Percentiles rank a stretch among this genome's conserved stretches.
These are phyloP conservation scores for Lophium mytilinum DNA, from an alignment of 495 filamentous ascomycete species.

Conservation along the genomic window DNA sequence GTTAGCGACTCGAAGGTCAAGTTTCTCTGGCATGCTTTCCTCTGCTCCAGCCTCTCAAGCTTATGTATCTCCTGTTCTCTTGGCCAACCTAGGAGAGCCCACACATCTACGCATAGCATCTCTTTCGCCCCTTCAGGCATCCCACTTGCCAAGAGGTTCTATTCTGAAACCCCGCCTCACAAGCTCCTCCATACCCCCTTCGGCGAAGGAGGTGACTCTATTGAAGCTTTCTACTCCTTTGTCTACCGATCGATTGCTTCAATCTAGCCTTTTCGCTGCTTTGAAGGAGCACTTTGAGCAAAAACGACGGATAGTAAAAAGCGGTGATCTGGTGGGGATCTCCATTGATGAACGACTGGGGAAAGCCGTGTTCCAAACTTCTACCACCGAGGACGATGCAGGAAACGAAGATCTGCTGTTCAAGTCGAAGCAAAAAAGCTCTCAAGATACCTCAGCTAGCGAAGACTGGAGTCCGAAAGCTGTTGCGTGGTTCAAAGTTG, in stretches of 20 bases:
- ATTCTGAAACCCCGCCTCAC: conserved; percentile 20
- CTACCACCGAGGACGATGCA: conserved; percentile 30
- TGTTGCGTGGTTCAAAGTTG: conserved; percentile 85
- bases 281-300: conserved; percentile 80
- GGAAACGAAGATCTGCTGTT: conserved; percentile 26
- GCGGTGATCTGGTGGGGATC: conserved; percentile 80
- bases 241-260: conserved; percentile 73
- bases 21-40: conserved; percentile 42
- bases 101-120: conserved; percentile 49
- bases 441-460: neutral
- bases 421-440: conserved; percentile 4
- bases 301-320: conserved; percentile 66
- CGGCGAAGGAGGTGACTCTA: conserved; percentile 86
- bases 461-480: conserved; percentile 37
- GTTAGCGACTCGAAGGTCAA: conserved; percentile 41
- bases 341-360: conserved; percentile 77
- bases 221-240: conserved; percentile 82
- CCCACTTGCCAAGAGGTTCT: conserved; percentile 9
- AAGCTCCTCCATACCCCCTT: conserved; percentile 58
- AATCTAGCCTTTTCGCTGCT: conserved; percentile 72
- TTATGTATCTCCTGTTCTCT: conserved; percentile 75
- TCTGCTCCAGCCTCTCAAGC: conserved; percentile 45
- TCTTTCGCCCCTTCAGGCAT: conserved; percentile 17
- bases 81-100: conserved; percentile 71
- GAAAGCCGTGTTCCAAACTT: conserved; percentile 58